Evolutionary conservation across 2,329 filamentous ascomycete genomes (phyloP).

Genomic region (Colletotrichum limetticola): DNA sequence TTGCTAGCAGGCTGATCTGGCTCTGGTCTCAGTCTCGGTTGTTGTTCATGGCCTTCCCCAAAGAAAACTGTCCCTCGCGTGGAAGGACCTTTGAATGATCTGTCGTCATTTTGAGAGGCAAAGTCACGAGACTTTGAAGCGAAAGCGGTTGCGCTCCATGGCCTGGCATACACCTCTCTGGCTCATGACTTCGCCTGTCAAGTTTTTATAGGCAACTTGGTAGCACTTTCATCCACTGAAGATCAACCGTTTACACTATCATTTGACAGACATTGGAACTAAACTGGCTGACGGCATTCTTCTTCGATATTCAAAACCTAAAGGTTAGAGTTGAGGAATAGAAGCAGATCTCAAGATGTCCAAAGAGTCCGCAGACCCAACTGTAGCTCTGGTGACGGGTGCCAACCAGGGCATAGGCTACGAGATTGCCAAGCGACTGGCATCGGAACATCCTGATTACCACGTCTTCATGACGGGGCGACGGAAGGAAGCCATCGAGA

Average conservation of each 20-base stretch:
- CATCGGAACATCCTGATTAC: slow-evolving; percentile 14
- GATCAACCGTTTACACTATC: no score
- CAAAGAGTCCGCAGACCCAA: neutral
- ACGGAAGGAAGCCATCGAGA: slow-evolving; percentile 18
- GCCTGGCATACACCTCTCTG: neutral
- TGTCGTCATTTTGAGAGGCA: neutral
- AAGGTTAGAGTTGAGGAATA: no score
- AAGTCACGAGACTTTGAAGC: neutral
- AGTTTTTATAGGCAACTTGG: no score
- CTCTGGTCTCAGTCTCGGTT: neutral
- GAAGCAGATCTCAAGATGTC: neutral
- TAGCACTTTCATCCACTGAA: no score
- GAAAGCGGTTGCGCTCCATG: neutral
- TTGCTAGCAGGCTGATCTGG: neutral
- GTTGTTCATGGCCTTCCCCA: neutral
- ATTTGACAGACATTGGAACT: no score
- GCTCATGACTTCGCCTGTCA: neutral
- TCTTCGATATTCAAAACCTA: neutral
- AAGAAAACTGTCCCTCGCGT: neutral
- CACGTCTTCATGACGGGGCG: slow-evolving; percentile 25
- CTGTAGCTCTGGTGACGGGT: slow-evolving; percentile 23
- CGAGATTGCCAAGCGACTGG: slow-evolving; percentile 24
- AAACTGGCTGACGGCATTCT: neutral
- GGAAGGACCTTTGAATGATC: neutral
- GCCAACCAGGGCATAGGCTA: slow-evolving; percentile 35